Conservation (phyloP, 352 stramenopile species). For the Plasmopara viticola region DNA sequence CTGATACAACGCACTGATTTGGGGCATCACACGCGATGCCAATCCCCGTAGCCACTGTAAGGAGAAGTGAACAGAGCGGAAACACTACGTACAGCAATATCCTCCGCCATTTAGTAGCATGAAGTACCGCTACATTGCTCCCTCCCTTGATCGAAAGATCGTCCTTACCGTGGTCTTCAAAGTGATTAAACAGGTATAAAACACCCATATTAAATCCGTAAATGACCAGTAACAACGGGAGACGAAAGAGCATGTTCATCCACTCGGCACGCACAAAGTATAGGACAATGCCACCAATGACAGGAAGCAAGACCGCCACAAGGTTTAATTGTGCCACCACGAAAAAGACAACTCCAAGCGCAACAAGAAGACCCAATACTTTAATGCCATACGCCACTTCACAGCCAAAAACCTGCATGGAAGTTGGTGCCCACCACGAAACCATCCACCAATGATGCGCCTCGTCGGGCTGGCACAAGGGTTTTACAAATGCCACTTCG, state of each 20-base stretch:
- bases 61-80: constrained; percentile 45
- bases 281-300: constrained; percentile 35
- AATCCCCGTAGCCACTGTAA: constrained; percentile 58
- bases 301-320: constrained; percentile 44
- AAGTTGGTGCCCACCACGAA: constrained; percentile 50
- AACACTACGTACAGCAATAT: constrained; percentile 58
- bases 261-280: constrained; percentile 70
- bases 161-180: constrained; percentile 20
- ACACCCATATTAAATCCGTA: constrained; percentile 64
- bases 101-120: constrained; percentile 28
- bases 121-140: constrained; percentile 13
- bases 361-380: constrained; percentile 42
- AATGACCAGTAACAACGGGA: constrained; percentile 59
- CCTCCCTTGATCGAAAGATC: constrained; percentile 11
- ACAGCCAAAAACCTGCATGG: constrained; percentile 57
- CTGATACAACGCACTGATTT: constrained; percentile 44
- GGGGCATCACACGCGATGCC: constrained; percentile 69
- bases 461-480: constrained; percentile 41
- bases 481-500: constrained; percentile 54
- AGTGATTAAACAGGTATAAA: constrained; percentile 48
- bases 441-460: constrained; percentile 44
- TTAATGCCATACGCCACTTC: constrained; percentile 67
- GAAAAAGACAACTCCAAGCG: constrained; percentile 41
- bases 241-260: constrained; percentile 75
- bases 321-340: constrained; percentile 61